Percentiles rank a stretch among this genome's conserved stretches.
phyloP scores from a whole-genome alignment of 257 asterid genomes.

The Nicotiana obtusifolia region DNA sequence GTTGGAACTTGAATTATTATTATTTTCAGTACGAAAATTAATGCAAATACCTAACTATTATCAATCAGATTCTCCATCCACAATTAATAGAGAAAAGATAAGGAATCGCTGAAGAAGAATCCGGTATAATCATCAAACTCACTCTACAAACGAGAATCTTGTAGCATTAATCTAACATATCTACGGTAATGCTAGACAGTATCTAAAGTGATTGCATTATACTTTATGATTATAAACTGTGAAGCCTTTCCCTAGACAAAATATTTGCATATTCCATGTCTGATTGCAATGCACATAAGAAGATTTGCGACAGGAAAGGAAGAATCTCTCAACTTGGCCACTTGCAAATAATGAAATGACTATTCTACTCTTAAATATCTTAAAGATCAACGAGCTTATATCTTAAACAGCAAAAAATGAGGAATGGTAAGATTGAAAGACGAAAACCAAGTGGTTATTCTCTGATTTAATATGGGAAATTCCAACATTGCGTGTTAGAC shows the following conservation, averaged over 20 bases:
- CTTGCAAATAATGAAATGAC: not conserved
- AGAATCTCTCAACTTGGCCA: constrained; percentile 5
- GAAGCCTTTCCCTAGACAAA: not conserved
- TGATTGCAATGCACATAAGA: not conserved
- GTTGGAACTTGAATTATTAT: not conserved
- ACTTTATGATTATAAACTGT: not conserved
- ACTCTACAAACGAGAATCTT: not conserved
- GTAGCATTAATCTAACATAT: not conserved
- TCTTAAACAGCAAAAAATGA: not conserved
- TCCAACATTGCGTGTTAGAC: not conserved
- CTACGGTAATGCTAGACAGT: not conserved
- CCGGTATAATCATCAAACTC: not conserved
- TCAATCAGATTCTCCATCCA: constrained; percentile 4
- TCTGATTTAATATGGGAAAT: not conserved
- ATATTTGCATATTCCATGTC: not conserved
- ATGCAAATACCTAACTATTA: not conserved
- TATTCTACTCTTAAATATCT: not conserved
- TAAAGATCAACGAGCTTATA: not conserved
- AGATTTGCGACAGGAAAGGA: not conserved
- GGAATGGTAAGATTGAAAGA: not conserved
- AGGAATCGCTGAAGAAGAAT: not conserved
- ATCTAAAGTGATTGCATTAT: not conserved
- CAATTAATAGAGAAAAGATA: not conserved
- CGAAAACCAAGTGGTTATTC: not conserved
- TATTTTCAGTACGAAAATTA: not conserved